Percentiles rank a stretch among this genome's conserved stretches.
Evolutionary conservation across 2,329 filamentous ascomycete genomes (phyloP).

Genomic region (Juglanconis juglandina): DNA sequence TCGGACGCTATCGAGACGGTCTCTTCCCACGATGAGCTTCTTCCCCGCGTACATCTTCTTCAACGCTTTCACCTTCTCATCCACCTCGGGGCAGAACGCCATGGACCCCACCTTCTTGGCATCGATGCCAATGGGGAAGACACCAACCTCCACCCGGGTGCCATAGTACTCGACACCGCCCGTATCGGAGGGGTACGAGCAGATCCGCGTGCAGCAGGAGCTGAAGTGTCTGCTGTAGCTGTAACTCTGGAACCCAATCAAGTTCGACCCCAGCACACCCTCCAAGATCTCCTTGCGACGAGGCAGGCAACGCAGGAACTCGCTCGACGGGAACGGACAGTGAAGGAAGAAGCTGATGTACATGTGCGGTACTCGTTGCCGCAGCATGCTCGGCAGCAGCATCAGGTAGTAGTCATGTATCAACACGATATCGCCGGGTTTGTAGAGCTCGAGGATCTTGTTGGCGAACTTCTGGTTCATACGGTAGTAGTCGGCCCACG

Average conservation of each 20-base stretch:
- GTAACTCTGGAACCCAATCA: slow-evolving; percentile 93
- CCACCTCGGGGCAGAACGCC: slow-evolving; percentile 68
- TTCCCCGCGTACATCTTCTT: slow-evolving; percentile 79
- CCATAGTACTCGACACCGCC: slow-evolving; percentile 87
- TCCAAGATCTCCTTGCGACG: slow-evolving; percentile 87
- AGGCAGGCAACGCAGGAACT: slow-evolving; percentile 86
- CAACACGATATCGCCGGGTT: slow-evolving; percentile 86
- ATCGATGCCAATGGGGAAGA: slow-evolving; percentile 94
- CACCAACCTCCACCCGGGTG: slow-evolving; percentile 82
- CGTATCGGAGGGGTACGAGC: slow-evolving; percentile 84
- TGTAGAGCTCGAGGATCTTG: slow-evolving; percentile 82
- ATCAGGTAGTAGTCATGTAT: slow-evolving; percentile 95
- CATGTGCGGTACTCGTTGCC: slow-evolving; percentile 80
- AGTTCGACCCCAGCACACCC: slow-evolving; percentile 84
- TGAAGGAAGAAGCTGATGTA: slow-evolving; percentile 95
- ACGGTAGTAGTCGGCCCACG: slow-evolving; percentile 89
- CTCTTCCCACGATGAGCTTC: slow-evolving; percentile 91
- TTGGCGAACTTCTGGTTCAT: slow-evolving; percentile 93
- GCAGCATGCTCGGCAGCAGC: slow-evolving; percentile 81
- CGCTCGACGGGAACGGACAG: slow-evolving; percentile 91
- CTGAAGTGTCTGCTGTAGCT: slow-evolving; percentile 94
- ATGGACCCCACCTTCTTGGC: slow-evolving; percentile 71
- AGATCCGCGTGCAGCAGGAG: slow-evolving; percentile 85
- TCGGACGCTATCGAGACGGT: slow-evolving; percentile 87
- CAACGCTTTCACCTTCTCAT: slow-evolving; percentile 70